Percentiles rank a stretch among this genome's conserved stretches.
These are phyloP conservation scores for Balansia obtecta DNA, from an alignment of 2,329 filamentous ascomycete genomes.

Conservation along the genomic window DNA sequence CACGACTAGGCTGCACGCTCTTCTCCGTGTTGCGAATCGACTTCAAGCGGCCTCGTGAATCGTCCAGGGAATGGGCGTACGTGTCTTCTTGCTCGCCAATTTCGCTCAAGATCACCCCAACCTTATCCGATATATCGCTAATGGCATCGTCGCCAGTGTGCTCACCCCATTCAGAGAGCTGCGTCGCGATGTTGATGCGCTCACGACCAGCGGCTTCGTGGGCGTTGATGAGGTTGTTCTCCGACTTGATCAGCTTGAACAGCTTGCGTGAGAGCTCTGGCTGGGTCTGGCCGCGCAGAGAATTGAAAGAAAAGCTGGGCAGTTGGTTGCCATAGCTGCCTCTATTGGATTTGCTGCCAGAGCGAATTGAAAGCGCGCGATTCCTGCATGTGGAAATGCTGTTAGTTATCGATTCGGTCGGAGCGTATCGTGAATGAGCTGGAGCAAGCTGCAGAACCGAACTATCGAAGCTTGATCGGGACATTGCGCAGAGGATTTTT, in stretches of 20 bases:
- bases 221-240: conserved; percentile 76
- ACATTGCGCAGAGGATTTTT: conserved; percentile 13
- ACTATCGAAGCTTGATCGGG: conserved; percentile 20
- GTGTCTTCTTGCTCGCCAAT: conserved; percentile 86
- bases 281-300: conserved; percentile 72
- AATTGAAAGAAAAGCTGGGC: conserved; percentile 74
- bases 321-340: conserved; percentile 23
- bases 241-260: conserved; percentile 85
- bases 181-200: conserved; percentile 70
- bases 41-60: conserved; percentile 73
- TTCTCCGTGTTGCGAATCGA: conserved; percentile 90
- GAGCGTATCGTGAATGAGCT: conserved; percentile 8
- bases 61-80: conserved; percentile 79
- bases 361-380: conserved; percentile 62
- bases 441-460: conserved; percentile 12
- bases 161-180: conserved; percentile 95
- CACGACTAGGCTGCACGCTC: conserved; percentile 84
- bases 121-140: conserved; percentile 87
- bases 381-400: conserved; percentile 39
- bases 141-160: conserved; percentile 77
- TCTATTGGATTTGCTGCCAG: conserved; percentile 42
- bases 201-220: conserved; percentile 80
- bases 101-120: conserved; percentile 84
- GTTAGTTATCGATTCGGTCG: conserved; percentile 16
- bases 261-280: conserved; percentile 83